phyloP scores from a whole-genome alignment of 768 basidiomycete species.

The Crassisporium funariophilum region DNA sequence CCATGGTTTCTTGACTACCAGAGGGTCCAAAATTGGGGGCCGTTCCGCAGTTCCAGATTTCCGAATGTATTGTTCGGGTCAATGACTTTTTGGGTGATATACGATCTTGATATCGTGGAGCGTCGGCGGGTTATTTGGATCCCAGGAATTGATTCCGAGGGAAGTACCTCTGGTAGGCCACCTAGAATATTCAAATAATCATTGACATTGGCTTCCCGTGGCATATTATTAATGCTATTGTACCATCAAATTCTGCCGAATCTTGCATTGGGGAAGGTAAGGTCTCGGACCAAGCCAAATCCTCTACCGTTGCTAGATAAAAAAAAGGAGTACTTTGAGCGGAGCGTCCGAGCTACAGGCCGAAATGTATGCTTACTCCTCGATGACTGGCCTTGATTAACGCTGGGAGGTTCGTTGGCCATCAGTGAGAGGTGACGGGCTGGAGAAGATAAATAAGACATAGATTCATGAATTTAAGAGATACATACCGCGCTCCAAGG shows the following conservation, averaged over 20 bases:
- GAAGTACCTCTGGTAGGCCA: neutral
- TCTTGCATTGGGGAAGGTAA: neutral
- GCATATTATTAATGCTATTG: neutral
- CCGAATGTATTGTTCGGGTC: neutral
- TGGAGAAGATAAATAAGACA: neutral
- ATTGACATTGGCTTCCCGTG: neutral
- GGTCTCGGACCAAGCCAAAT: neutral
- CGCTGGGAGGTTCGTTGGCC: neutral
- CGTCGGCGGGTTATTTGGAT: neutral
- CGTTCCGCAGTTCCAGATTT: slow-evolving; percentile 6
- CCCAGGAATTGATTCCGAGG: neutral
- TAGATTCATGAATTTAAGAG: neutral
- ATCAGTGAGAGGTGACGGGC: neutral
- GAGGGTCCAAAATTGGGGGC: neutral
- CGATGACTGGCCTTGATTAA: neutral
- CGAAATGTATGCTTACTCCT: neutral
- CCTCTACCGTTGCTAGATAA: neutral
- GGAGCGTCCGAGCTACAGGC: neutral
- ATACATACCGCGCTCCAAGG: neutral
- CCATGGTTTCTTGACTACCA: slow-evolving; percentile 22
- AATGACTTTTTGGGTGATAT: slow-evolving; percentile 11
- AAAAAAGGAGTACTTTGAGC: neutral
- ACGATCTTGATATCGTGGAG: slow-evolving; percentile 12
- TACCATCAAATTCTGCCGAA: neutral
- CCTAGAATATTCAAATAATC: neutral